Evolutionary conservation across 192 early-diverging fungal genomes (phyloP).

Genomic region (Backusella liffmaniae): DNA sequence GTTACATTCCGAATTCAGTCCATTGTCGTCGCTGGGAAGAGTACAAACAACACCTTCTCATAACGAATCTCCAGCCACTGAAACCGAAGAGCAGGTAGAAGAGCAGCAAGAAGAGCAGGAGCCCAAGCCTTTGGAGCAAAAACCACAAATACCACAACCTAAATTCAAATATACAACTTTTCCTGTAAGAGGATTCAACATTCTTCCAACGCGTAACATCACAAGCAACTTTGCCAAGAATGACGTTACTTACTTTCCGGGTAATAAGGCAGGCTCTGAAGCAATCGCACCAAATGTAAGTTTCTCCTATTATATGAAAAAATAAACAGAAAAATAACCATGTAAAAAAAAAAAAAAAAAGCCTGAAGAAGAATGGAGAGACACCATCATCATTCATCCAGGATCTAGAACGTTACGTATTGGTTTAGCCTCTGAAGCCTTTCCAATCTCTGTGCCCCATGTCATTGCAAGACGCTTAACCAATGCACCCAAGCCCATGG

Average conservation of each 20-base stretch:
- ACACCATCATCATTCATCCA: slow-evolving; percentile 84
- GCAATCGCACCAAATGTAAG: slow-evolving; percentile 30
- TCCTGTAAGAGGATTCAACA: slow-evolving; percentile 39
- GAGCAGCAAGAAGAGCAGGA: not conserved
- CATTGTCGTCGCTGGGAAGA: not conserved
- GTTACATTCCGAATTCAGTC: not conserved
- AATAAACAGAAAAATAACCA: not conserved
- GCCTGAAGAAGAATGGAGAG: slow-evolving; percentile 52
- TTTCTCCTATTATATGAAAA: not conserved
- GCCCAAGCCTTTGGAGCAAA: not conserved
- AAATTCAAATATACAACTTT: slow-evolving; percentile 55
- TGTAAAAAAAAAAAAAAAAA: slow-evolving; percentile 17
- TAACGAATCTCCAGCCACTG: not conserved
- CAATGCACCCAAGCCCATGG: slow-evolving; percentile 18
- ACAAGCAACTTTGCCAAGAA: slow-evolving; percentile 45
- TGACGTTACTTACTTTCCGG: slow-evolving; percentile 46
- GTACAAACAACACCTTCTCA: not conserved
- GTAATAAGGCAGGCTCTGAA: slow-evolving; percentile 32
- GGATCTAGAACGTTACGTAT: slow-evolving; percentile 82
- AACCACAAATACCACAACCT: slow-evolving; percentile 24
- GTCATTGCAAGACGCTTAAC: slow-evolving; percentile 69
- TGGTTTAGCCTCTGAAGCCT: slow-evolving; percentile 80
- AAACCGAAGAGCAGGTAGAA: not conserved
- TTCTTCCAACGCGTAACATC: slow-evolving; percentile 50
- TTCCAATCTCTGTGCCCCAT: slow-evolving; percentile 75